Base-by-base conservation (phyloP, 768 basidiomycete species). In the Russula vinacea region DNA sequence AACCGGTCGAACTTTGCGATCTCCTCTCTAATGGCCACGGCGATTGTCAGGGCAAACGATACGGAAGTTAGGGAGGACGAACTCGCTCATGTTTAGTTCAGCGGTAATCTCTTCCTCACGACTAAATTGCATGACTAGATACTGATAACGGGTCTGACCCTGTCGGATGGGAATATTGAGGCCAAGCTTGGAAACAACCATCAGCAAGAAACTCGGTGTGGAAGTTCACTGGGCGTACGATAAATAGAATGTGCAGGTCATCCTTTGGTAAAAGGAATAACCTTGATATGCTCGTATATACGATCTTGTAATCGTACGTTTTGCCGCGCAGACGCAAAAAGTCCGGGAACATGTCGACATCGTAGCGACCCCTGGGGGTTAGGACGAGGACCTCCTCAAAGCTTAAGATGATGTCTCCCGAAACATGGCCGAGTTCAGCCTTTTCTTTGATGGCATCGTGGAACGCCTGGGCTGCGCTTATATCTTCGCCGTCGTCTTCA, bases 241-340 rank as follows among this genome's bases (percentile, higher is more conserved):
- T 95, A 72, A 99, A 94, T 60, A 97, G 81, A 40, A 97, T 89
- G 72, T 98, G 96, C 58, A 91, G 85, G 68, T 98, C 97, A 71
- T 99, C 97, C 73, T 97, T 96, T 17, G 97, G 97, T 5, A 99
- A 80, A 26, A 98, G 80, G 81, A 98, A 99, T 10, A 98, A 77
- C 62, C 85, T 83, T 26, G 90, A 87, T 69, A 99, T 92, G 67
- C 89, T 90, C 42, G 84, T 81, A 76, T 95, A 97, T 26, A 92
- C 80, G 62, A 99, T 92, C 77, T 98, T 94, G 82, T 99, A 99
- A 75, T 99, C 97, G 76, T 98, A 98, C 1, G 95, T 98, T 77
- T 98, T 97, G 58, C 97, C 97, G n/a, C 94, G 89, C 37, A 98
- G 78, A 49, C 97, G 88, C 72, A 99, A 75, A 78, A 94, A 98